A percentile compares a stretch with the other conserved stretches of the same genome.
These are phyloP conservation scores for Penicillium sp. DNA, from an alignment of 2,329 filamentous ascomycete genomes.

Conservation along the genomic window DNA sequence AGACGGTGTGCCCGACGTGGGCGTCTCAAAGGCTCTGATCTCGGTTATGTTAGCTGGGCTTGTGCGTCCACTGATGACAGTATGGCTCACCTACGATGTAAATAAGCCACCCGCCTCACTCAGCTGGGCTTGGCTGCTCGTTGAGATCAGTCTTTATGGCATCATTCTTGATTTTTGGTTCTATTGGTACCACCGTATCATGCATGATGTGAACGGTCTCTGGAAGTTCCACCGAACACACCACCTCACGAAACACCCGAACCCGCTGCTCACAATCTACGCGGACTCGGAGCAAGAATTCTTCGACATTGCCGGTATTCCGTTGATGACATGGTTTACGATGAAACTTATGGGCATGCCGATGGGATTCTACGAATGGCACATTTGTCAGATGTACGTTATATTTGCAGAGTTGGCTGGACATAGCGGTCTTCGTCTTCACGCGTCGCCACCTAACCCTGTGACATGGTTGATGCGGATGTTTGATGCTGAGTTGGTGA, in stretches of 20 bases:
- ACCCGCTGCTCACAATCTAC: slow-evolving; percentile 2
- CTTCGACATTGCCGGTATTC: slow-evolving; percentile 2
- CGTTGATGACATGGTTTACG: neutral
- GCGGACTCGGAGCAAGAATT: slow-evolving; percentile 6
- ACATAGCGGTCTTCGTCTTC: slow-evolving; percentile 5
- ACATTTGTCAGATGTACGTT: slow-evolving; percentile 2
- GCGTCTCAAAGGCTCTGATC: neutral
- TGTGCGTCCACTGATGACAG: slow-evolving; percentile 1
- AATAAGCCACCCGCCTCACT: neutral
- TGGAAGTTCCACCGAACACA: slow-evolving; percentile 5
- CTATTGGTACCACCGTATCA: slow-evolving; percentile 6
- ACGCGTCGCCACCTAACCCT: neutral
- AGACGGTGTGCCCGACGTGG: slow-evolving; percentile 3
- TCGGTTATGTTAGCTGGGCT: slow-evolving; percentile 1
- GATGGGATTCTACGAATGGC: slow-evolving; percentile 7
- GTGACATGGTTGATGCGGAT: slow-evolving; percentile 4
- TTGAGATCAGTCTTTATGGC: slow-evolving; percentile 3
- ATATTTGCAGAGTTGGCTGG: slow-evolving; percentile 2
- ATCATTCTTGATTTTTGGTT: slow-evolving; percentile 7
- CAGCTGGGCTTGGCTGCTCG: neutral
- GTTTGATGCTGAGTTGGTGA: slow-evolving; percentile 5
- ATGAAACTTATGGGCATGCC: slow-evolving; percentile 3
- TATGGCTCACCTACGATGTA: neutral
- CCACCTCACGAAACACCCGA: slow-evolving; percentile 2
- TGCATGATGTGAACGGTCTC: slow-evolving; percentile 2